phyloP scores from a whole-genome alignment of 2,329 filamentous ascomycete species.

The Beauveria sp. region DNA sequence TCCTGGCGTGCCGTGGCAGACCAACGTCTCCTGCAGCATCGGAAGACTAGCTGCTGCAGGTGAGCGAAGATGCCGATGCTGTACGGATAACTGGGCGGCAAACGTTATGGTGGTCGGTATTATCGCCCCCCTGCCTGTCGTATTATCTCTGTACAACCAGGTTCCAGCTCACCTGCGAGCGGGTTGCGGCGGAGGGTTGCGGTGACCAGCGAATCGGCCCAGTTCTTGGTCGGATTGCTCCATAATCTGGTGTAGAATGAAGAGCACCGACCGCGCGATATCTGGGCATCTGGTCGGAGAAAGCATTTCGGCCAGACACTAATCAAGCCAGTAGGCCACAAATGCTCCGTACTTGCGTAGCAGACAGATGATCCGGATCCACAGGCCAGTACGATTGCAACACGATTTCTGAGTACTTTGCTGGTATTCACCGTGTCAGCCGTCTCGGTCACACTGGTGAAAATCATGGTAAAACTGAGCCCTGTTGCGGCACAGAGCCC shows the following conservation, averaged over 20 bases:
- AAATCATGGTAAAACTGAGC: neutral
- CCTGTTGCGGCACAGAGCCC: neutral
- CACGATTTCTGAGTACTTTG: neutral
- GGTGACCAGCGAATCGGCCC: slow-evolving; percentile 5
- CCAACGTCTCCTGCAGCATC: slow-evolving; percentile 5
- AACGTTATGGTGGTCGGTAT: neutral
- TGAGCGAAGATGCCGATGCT: neutral
- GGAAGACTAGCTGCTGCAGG: neutral
- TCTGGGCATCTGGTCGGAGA: slow-evolving; percentile 6
- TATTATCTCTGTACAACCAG: neutral
- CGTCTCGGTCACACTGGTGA: neutral
- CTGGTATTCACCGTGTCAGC: neutral
- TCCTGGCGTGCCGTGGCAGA: neutral
- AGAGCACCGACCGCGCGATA: neutral
- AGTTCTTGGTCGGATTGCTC: slow-evolving; percentile 2
- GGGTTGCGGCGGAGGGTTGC: neutral
- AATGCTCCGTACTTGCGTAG: neutral
- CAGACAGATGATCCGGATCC: slow-evolving; percentile 1
- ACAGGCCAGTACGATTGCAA: neutral
- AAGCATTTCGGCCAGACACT: neutral
- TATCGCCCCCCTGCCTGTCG: neutral
- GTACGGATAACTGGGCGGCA: neutral
- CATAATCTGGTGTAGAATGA: neutral
- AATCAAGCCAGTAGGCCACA: neutral
- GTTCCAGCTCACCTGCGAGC: neutral